These are phyloP conservation scores for Kodamaea fukazawae DNA, from an alignment of 805 yeast species.

Conservation along the genomic window DNA sequence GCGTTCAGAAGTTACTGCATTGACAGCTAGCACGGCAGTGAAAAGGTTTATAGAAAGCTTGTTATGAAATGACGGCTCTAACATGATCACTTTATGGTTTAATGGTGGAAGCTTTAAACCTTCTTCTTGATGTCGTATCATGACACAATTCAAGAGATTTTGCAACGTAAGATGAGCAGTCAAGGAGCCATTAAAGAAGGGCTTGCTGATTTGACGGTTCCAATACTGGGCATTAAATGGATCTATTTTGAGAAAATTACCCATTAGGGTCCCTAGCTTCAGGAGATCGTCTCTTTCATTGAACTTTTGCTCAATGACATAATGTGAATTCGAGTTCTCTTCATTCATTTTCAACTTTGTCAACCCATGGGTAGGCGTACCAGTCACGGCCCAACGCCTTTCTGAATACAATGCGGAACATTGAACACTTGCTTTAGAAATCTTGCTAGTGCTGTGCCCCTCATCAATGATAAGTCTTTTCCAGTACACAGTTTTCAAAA, in stretches of 20 bases:
- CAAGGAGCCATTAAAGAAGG: slow-evolving; percentile 39
- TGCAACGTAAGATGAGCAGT: slow-evolving; percentile 43
- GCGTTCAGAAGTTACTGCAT: slow-evolving; percentile 72
- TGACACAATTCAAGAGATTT: slow-evolving; percentile 43
- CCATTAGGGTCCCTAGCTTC: slow-evolving; percentile 51
- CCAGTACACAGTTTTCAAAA: slow-evolving; percentile 53
- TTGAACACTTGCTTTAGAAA: slow-evolving; percentile 47
- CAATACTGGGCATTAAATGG: slow-evolving; percentile 57
- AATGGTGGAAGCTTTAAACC: slow-evolving; percentile 54
- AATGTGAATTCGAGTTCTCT: slow-evolving; percentile 20
- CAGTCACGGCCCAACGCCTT: slow-evolving; percentile 71
- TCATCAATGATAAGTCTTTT: slow-evolving; percentile 72
- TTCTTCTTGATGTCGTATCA: slow-evolving; percentile 56
- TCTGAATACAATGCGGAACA: slow-evolving; percentile 53
- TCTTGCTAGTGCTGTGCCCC: slow-evolving; percentile 61
- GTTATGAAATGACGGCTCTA: slow-evolving; percentile 64
- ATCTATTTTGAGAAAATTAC: slow-evolving; percentile 54
- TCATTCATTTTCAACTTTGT: slow-evolving; percentile 54
- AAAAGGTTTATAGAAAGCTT: slow-evolving; percentile 60
- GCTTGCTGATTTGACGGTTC: slow-evolving; percentile 45
- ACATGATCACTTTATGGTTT: slow-evolving; percentile 54
- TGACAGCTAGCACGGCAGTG: slow-evolving; percentile 64
- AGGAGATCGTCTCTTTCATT: slow-evolving; percentile 52
- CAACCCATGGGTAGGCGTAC: slow-evolving; percentile 73
- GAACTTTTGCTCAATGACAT: slow-evolving; percentile 49